Conservation (phyloP, 78 protist species). For the Polysphondylium violaceum region DNA sequence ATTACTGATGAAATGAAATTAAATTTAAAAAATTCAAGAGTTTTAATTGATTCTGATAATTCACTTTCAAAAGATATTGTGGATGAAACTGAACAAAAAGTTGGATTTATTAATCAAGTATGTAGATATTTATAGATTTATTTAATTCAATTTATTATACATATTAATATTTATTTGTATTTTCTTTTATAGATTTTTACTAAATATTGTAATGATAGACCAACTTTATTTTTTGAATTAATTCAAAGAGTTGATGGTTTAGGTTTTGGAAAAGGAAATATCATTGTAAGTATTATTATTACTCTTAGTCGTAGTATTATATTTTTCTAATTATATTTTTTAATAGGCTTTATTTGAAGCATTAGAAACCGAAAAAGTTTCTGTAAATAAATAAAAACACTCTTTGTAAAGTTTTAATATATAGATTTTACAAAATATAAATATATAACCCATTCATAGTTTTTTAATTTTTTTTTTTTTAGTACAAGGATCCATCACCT, state of each 20-base stretch:
- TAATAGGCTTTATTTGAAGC: conserved; percentile 5
- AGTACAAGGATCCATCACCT: no score
- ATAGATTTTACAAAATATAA: no score
- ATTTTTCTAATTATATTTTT: no score
- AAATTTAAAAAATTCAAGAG: conserved; percentile 2
- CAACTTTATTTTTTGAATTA: conserved; percentile 75
- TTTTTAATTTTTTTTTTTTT: no score
- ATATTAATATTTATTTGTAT: neutral
- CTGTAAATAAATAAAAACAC: no score
- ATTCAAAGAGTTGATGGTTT: conserved; percentile 22
- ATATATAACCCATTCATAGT: no score
- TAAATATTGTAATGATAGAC: conserved; percentile 39
- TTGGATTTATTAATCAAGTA: conserved; percentile 62
- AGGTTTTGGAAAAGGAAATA: conserved; percentile 78
- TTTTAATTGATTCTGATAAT: conserved; percentile 62
- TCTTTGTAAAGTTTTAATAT: no score
- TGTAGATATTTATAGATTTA: neutral
- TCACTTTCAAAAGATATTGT: neutral
- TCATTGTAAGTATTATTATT: conserved; percentile 15
- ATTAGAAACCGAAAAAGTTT: conserved; percentile 9
- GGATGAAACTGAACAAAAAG: neutral
- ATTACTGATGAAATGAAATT: neutral
- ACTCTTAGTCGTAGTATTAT: no score
- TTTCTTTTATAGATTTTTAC: conserved; percentile 36
- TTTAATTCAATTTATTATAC: no score